A percentile compares a stretch with the other conserved stretches of the same genome.
Conservation (phyloP, 2,329 filamentous ascomycete species). For the Fusarium sublunatum region DNA sequence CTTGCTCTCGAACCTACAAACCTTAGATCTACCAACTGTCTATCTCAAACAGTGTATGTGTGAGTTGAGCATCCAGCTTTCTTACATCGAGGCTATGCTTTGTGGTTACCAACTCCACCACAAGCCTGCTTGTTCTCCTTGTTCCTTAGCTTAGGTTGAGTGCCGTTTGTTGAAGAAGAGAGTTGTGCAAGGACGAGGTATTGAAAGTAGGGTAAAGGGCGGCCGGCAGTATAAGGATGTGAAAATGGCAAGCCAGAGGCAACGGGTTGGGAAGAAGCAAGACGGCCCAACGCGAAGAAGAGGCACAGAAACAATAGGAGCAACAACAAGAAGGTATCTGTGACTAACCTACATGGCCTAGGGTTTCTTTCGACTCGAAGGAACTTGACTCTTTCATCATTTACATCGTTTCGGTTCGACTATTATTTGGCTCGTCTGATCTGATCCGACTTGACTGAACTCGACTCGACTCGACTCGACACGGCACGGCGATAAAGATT, state of each 20-base stretch:
- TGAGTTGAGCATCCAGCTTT: conserved; percentile 15
- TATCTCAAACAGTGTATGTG: not conserved
- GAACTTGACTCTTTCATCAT: conserved; percentile 26
- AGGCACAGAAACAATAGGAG: conserved; percentile 11
- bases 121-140: not conserved
- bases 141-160: not conserved
- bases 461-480: conserved; percentile 21
- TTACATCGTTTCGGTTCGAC: conserved; percentile 7
- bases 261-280: conserved; percentile 13
- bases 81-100: not conserved
- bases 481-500: conserved; percentile 19
- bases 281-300: conserved; percentile 11
- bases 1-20: not conserved
- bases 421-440: conserved; percentile 11
- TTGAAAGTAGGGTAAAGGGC: not conserved
- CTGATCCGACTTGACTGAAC: not conserved
- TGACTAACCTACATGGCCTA: conserved; percentile 32
- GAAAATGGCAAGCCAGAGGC: conserved; percentile 1
- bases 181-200: not conserved
- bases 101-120: not conserved
- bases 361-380: conserved; percentile 10
- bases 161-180: not conserved
- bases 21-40: not conserved
- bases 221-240: not conserved
- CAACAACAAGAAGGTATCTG: conserved; percentile 3